These are phyloP conservation scores for Aristolochia californica DNA, from an alignment of 164 flowering plant species.

Conservation along the genomic window DNA sequence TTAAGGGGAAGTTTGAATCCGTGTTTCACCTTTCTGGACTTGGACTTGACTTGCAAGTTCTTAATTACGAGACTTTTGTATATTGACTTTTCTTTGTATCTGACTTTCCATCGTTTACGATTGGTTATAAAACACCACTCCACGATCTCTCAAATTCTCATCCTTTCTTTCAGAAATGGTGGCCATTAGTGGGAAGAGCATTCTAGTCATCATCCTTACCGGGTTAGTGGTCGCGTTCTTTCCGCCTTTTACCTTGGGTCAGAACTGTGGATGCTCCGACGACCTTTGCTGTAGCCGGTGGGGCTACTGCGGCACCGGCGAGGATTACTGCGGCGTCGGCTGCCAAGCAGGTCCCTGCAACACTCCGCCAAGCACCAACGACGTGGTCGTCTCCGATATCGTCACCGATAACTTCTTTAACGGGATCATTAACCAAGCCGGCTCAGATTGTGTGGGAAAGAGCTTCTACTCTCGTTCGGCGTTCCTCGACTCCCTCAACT, in stretches of 20 bases:
- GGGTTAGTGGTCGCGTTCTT: conserved; percentile 4
- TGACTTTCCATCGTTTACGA: no score
- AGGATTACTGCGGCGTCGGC: conserved; percentile 32
- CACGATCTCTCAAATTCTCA: no score
- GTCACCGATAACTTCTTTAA: conserved; percentile 36
- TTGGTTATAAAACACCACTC: no score
- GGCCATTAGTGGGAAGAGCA: not conserved
- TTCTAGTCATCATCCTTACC: not conserved
- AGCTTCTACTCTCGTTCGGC: conserved; percentile 35
- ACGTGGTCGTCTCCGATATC: conserved; percentile 19
- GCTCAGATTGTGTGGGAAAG: conserved; percentile 30
- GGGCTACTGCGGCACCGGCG: conserved; percentile 28
- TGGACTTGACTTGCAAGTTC: no score
- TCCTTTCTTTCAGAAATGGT: no score
- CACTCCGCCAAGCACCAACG: conserved; percentile 10
- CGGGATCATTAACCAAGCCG: conserved; percentile 28
- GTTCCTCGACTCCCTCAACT: conserved; percentile 32
- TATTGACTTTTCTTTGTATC: no score
- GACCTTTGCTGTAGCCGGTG: conserved; percentile 19
- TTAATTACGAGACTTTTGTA: no score
- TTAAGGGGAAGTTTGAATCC: no score
- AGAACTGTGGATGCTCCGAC: conserved; percentile 19
- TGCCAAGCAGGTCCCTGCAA: conserved; percentile 34
- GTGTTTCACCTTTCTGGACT: no score
- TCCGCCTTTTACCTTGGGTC: conserved; percentile 5